Base-by-base conservation (phyloP, 73 alveolate species). In the Paramecium octaurelia region DNA sequence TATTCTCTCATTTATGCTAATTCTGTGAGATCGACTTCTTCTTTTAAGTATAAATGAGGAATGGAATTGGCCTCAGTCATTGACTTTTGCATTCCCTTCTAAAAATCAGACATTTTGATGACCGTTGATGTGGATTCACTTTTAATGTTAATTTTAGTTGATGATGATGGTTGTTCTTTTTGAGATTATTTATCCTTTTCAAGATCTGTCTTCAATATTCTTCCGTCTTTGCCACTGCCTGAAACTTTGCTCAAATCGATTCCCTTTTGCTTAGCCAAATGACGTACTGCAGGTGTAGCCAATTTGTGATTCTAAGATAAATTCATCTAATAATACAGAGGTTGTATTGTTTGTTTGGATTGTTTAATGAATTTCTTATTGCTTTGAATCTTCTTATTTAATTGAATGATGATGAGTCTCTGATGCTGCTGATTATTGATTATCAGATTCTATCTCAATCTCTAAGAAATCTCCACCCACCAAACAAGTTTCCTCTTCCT, bases 211-310 rank as follows among this genome's bases (percentile, higher is more conserved):
- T 96, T 93, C 40, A 92, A 43, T 23, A 97, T 92, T 85, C 99
- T 86, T 23, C 98, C 99, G 77, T 94, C 96, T 58, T 77, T 60
- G 8, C 99, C 99, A 77, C 96, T 86, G 23, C 97, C 98, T 57
- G 68, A 31, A 31, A 97, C 76, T 48, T 85, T 64, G 11, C 59
- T 48, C 24, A 97, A 50, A 92, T 96, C 95, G 10, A 97, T 58
- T 38, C 95, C 95, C 43, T 96, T 92, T 87, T 88, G 57, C 54
- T 94, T 95, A 6, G 99, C 99, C 3, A 93, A 44, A 36, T 88
- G 40, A 58, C 99, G 73, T n/a, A 95, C 96, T 16, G 98, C 96
- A 23, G 98, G 99, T n/a, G 98, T 96, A 8, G 99, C 96, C 35
- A 96, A 94, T 8, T 54, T 54, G 8, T 54, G 31, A 54, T 18